Evolutionary conservation across 1,139 yeast species (phyloP), one percentile per base, ranked within the genome.

Genomic region (Pichia sp.): DNA sequence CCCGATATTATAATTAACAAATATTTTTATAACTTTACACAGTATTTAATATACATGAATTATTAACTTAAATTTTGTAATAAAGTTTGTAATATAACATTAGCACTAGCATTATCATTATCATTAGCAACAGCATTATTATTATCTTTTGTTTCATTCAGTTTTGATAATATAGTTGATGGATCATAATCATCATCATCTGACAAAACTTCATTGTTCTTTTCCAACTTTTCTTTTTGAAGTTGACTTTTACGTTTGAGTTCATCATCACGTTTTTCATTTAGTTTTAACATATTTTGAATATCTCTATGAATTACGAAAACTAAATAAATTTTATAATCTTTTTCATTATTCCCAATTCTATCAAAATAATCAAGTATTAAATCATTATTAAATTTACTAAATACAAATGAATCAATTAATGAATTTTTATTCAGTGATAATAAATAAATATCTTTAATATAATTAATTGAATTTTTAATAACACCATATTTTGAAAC

Each of bases 401-500:
- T 45, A n/a, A 56, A 47, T 42, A 53, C 44, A 33, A 48, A 19
- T 16, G 53, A 53, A 30, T 51, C 56, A 33, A 56, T 47, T 38
- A 59, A 22, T 33, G 51, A 58, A 39, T 44, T 65, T 60, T 52
- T 67, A 65, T 46, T 64, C 54, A 52, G 66, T 65, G 87, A 75
- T 36, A 84, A 65, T 46, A 87, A 58, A 65, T 86, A 87, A 2
- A 83, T 75, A 64, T 86, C 95, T 62, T 84, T 85, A 36, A 84
- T 83, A 57, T 74, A 73, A 25, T 65, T 58, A 1, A 77, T 79
- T 56, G 67, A 72, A 25, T 73, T 74, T 39, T 79, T 73, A 46
- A 86, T 70, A 22, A 85, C 93, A 0, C 91, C 95, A 51, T 58
- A 60, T 47, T 52, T 56, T 4, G 51, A 45, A 27, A 34, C 45